phyloP scores from a whole-genome alignment of 257 asterid genomes.

The Solanum dulcamara region DNA sequence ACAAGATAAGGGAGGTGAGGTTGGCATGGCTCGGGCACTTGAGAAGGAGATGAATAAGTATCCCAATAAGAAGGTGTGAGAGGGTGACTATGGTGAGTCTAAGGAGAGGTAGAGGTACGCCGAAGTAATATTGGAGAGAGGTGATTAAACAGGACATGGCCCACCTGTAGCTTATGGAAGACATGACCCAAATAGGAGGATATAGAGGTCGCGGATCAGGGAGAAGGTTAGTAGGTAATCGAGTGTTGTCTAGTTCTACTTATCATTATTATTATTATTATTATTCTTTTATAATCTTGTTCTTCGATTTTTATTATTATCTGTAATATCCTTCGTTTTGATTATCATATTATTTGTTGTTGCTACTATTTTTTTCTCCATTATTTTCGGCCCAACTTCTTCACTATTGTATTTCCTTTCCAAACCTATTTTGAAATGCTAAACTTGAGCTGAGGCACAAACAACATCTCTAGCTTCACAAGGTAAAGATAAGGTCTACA shows the following conservation, averaged over 20 bases:
- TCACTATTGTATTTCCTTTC: background rate
- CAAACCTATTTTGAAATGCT: background rate
- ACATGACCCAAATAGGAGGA: background rate
- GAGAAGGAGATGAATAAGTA: background rate
- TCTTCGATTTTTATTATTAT: background rate
- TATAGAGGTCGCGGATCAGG: background rate
- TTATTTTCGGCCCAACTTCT: background rate
- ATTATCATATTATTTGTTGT: background rate
- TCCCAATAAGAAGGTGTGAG: background rate
- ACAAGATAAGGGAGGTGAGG: background rate
- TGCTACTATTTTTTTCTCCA: background rate
- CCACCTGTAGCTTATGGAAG: background rate
- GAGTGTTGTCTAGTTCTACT: background rate
- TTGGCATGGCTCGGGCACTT: background rate
- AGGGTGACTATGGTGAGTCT: background rate
- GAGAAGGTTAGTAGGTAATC: background rate
- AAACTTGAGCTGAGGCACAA: background rate
- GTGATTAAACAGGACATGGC: background rate
- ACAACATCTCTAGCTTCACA: background rate
- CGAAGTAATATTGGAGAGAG: background rate
- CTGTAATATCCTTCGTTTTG: background rate
- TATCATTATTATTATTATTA: background rate
- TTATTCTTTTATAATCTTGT: background rate
- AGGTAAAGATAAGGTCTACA: background rate
- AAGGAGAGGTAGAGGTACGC: background rate